Base-by-base conservation (phyloP, 352 stramenopile genomes). In the Phytophthora foliorum region DNA sequence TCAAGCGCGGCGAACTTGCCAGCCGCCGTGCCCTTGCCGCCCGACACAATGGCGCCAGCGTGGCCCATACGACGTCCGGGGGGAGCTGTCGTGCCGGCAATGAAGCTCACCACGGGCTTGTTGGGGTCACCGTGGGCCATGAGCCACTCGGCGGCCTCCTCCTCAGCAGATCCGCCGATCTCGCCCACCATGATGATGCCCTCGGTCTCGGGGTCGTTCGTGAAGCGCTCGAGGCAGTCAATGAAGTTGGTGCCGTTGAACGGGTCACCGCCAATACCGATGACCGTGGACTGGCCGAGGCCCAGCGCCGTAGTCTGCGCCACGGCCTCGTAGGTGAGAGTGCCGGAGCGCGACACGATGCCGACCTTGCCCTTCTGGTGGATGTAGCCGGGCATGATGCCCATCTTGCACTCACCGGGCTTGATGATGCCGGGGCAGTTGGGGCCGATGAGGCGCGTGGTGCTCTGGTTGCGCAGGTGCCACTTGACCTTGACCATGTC, bases 401-500 rank as follows among this genome's bases (percentile, higher is more conserved):
- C 98, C 86, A 99, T 99, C 84, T 99, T 99, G 80, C 97, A 99
- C 86, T 99, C 98, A 48, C 97, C 97, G 0, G 98, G 97, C 87
- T 99, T 99, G 90, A 99, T 99, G 74, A 99, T 99, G 67, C 98
- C 98, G 32, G 98, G 98, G 88, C 98, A 99, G 89, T 99, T 99
- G 45, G 98, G 98, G 36, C 98, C 98, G 71, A 99, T 99, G 32
- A 99, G 88, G 44, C 98, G 89, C 57, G 98, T 99, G 39, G 82
- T 95, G 64, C 77, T 97, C 75, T 99, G 97, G 57, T 91, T 86
- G 57, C 89, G 86, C 59, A 99, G 75, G 71, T 97, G 89, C 77
- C 96, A 95, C 85, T 99, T 99, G 72, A 99, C 88, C 78, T 96
- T 97, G 54, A 99, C 97, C 98, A 99, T 99, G 80, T 99, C 98